A percentile compares a stretch with the other conserved stretches of the same genome.
These are phyloP conservation scores for Cyberlindnera veronae DNA, from an alignment of 805 yeast species.

Conservation along the genomic window DNA sequence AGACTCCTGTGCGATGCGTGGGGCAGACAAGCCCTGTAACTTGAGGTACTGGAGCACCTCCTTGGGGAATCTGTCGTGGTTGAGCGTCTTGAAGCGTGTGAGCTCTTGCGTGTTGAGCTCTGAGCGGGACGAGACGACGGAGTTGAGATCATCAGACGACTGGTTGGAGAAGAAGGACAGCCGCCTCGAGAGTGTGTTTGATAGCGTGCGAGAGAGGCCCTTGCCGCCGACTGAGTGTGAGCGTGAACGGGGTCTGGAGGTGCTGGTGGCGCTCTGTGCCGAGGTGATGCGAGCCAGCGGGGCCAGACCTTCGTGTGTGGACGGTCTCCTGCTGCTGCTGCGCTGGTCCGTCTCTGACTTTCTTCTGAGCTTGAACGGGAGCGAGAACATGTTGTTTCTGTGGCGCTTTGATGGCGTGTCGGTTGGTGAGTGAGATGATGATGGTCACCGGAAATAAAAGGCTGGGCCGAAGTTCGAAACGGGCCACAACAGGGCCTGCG, in stretches of 20 bases:
- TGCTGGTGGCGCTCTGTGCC: conserved; percentile 1
- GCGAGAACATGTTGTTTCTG: conserved; percentile 9
- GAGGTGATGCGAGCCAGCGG: conserved; percentile 4
- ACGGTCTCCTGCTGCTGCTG: conserved; percentile 3
- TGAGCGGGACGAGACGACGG: conserved; percentile 6
- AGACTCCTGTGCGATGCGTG: conserved; percentile 17
- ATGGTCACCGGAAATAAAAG: no score
- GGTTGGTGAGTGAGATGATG: no score
- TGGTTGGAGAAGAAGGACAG: conserved; percentile 21
- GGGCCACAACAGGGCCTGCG: no score
- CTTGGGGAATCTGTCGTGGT: conserved; percentile 20
- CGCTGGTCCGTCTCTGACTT: conserved; percentile 12
- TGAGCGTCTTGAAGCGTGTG: conserved; percentile 19
- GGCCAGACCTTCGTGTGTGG: not conserved
- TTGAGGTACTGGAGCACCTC: conserved; percentile 19
- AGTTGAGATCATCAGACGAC: conserved; percentile 18
- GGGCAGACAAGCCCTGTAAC: conserved; percentile 23
- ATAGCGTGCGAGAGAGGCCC: conserved; percentile 5
- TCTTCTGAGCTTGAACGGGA: conserved; percentile 13
- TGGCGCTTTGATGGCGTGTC: not conserved
- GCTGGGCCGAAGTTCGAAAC: no score
- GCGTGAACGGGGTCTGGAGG: conserved; percentile 2
- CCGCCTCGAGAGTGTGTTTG: conserved; percentile 13
- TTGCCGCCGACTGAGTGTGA: conserved; percentile 11
- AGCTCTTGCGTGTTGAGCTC: conserved; percentile 14